A percentile compares a stretch with the other conserved stretches of the same genome.
These are phyloP conservation scores for Aspergillus ustus DNA, from an alignment of 2,329 filamentous ascomycete genomes.

Conservation along the genomic window DNA sequence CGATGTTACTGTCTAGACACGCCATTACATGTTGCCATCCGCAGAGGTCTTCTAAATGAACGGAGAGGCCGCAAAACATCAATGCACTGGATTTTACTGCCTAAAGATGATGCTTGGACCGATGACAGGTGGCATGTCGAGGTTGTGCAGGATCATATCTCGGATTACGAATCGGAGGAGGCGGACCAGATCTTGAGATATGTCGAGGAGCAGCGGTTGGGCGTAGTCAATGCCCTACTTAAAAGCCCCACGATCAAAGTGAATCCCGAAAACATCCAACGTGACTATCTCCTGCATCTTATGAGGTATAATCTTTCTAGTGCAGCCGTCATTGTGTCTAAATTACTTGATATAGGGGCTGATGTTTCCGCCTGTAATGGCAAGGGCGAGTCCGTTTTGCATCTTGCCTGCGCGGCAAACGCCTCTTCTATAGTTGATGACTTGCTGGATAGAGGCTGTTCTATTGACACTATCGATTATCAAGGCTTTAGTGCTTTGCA, in stretches of 20 bases:
- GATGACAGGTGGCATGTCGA: constrained; percentile 7
- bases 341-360: neutral
- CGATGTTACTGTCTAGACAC: constrained; percentile 1
- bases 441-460: neutral
- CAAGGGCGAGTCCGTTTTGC: neutral
- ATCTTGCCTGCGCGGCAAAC: constrained; percentile 3
- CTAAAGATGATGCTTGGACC: constrained; percentile 2
- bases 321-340: neutral
- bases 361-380: constrained; percentile 1
- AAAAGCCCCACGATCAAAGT: neutral
- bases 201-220: constrained; percentile 2
- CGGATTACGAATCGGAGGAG: constrained; percentile 7
- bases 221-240: constrained; percentile 7
- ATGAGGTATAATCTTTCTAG: neutral
- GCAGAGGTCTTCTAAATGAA: neutral
- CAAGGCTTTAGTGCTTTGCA: constrained; percentile 1
- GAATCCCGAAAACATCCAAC: constrained; percentile 3
- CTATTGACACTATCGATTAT: neutral
- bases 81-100: neutral
- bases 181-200: neutral
- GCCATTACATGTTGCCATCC: constrained; percentile 12
- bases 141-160: neutral
- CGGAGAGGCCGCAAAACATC: neutral
- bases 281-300: constrained; percentile 1
- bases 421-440: neutral